A percentile compares a stretch with the other conserved stretches of the same genome.
These are phyloP conservation scores for Orbilia quercus DNA, from an alignment of 2,329 filamentous ascomycete species.

Conservation along the genomic window DNA sequence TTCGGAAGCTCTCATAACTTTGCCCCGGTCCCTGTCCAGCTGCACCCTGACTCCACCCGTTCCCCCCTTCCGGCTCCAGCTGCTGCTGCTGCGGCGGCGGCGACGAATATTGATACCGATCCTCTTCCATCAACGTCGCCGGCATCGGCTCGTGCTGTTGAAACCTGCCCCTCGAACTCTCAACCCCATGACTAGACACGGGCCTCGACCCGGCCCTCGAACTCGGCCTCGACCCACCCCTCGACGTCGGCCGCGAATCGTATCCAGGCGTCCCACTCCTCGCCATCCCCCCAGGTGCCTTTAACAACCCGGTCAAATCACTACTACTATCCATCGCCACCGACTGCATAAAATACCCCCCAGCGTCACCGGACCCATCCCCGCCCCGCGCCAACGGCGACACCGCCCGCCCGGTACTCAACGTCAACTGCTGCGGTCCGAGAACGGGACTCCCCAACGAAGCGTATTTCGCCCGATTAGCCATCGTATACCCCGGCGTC, in stretches of 20 bases:
- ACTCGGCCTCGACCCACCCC: neutral
- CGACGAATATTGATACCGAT: neutral
- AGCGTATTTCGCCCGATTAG: conserved; percentile 1
- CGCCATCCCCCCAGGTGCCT: conserved; percentile 18
- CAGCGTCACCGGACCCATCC: neutral
- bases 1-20: neutral
- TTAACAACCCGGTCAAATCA: conserved; percentile 36
- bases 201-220: conserved; percentile 8
- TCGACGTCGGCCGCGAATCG: conserved; percentile 22
- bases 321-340: conserved; percentile 34
- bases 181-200: conserved; percentile 10
- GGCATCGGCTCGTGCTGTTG: neutral
- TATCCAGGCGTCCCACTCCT: conserved; percentile 20
- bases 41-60: neutral
- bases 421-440: conserved; percentile 22
- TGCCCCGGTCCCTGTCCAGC: neutral
- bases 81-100: neutral
- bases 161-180: neutral
- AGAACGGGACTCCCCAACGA: conserved; percentile 29
- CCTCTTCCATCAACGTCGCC: too few species aligned
- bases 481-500: conserved; percentile 14
- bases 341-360: conserved; percentile 16
- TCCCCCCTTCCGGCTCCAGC: neutral
- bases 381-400: conserved; percentile 32
- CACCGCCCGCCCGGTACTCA: conserved; percentile 10